Evolutionary conservation across 2,329 filamentous ascomycete species (phyloP), one percentile per base, ranked within the genome.

Genomic region (Pezicula neosporulosa): DNA sequence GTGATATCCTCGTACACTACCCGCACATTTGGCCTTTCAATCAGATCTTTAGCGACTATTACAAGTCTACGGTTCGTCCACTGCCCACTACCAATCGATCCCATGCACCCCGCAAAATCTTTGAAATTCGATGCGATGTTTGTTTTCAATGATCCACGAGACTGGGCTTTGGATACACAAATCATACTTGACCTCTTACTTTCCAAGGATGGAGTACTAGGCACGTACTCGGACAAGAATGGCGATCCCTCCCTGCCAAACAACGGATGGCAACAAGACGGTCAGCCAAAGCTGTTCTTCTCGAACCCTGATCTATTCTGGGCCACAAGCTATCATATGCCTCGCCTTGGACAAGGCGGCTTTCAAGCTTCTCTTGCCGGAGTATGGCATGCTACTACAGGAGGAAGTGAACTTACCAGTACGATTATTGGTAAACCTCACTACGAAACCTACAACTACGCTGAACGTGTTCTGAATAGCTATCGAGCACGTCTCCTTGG

Each of bases 71-170:
- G 51, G 76, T 81, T 15, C 77, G 77, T 36, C 80, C 81, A 1
- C 73, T 89, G 0, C 84, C 84, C 85, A 52, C 72, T 27, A 61
- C 68, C 21, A 59, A 63, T 56, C 64, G 69, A 79, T 36, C 73
- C 72, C 0, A 67, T 69, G 1, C 71, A 73, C 13, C 77, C 75
- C 16, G 37, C 50, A 0, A 64, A 72, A 9, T 70, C 76, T 9
- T 77, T 93, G 44, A 91, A 90, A 61, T 87, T 99, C 60, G 90
- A 96, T 64, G 91, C 92, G 27, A 83, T 97, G 27, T 87, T 97
- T 63, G 87, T 97, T 6, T 97, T 93, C 78, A 96, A 96, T 68
- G 94, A 97, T 69, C 92, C 94, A 3, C 83, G 94, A 50, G 94
- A 99, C 73, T 99, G 94, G 94, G 91, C 89, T 1, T 78, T 97